Percentiles rank a stretch among this genome's conserved stretches.
Evolutionary conservation across 164 flowering plant species (phyloP).

Genomic region (Stephania yunnanensis): DNA sequence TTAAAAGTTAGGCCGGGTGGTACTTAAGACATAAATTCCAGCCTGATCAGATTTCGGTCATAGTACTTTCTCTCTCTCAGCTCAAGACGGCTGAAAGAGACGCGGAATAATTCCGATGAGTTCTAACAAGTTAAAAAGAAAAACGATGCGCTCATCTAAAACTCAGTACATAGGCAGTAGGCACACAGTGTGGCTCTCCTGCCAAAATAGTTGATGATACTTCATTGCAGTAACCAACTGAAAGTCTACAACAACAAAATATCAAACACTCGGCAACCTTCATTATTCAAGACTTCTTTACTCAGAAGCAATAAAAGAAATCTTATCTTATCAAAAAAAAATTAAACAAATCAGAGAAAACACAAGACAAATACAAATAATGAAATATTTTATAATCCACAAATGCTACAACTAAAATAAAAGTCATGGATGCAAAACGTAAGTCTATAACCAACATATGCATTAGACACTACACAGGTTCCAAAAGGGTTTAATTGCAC

Average conservation of each 20-base stretch:
- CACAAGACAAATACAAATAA: too few species aligned
- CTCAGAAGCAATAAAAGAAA: not conserved
- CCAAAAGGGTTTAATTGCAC: constrained; percentile 25
- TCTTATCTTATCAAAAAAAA: too few species aligned
- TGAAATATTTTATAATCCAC: not conserved
- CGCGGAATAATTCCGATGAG: not conserved
- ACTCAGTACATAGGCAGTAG: not conserved
- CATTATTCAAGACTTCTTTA: not conserved
- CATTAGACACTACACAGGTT: not conserved
- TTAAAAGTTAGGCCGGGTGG: too few species aligned
- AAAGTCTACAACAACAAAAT: not conserved
- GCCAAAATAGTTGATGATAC: not conserved
- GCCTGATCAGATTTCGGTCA: not conserved
- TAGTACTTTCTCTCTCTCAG: not conserved
- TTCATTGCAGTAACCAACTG: not conserved
- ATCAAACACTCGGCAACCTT: not conserved
- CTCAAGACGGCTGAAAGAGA: not conserved
- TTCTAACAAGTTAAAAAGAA: not conserved
- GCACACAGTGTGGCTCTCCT: not conserved
- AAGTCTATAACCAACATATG: not conserved
- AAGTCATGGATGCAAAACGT: not conserved
- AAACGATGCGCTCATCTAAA: not conserved
- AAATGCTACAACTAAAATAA: not conserved
- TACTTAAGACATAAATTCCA: too few species aligned
- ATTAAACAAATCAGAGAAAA: not conserved